Evolutionary conservation across 345 rosid species (phyloP).

Genomic region (Kernera saxatilis): DNA sequence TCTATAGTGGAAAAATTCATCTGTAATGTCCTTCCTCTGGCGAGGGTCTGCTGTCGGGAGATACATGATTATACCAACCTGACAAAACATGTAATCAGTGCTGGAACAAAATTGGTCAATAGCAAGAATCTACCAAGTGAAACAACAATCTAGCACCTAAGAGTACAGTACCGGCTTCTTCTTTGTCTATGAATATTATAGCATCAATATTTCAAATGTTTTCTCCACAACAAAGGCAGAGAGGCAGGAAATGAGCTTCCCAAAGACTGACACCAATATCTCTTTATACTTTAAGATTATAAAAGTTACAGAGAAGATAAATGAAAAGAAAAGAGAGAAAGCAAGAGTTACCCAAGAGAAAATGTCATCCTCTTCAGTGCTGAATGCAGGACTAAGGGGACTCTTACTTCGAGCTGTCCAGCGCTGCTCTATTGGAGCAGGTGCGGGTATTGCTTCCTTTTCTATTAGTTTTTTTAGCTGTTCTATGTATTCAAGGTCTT

Average conservation of each 20-base stretch:
- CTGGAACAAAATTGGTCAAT: background rate
- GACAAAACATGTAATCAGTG: constrained; percentile 3
- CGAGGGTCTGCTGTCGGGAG: constrained; percentile 92
- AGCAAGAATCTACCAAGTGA: constrained; percentile 1
- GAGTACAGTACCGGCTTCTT: background rate
- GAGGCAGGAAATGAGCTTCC: background rate
- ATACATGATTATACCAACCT: constrained; percentile 99
- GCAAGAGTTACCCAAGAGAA: constrained; percentile 73
- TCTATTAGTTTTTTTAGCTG: constrained; percentile 76
- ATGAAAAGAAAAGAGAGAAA: background rate
- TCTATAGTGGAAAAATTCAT: constrained; percentile 87
- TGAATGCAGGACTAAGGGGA: constrained; percentile 82
- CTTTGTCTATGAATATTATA: background rate
- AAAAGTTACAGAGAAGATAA: background rate
- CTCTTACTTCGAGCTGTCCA: constrained; percentile 92
- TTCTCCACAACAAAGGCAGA: background rate
- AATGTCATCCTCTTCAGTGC: constrained; percentile 65
- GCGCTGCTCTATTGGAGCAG: constrained; percentile 92
- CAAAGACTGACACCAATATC: background rate
- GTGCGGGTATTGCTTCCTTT: constrained; percentile 76
- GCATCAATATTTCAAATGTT: background rate
- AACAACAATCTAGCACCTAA: background rate
- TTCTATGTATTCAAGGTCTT: constrained; percentile 88
- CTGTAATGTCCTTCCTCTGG: constrained; percentile 92
- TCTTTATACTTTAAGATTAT: background rate